Evolutionary conservation across 305 asterid genomes (phyloP).

Genomic region (Fraxinus sp.): DNA sequence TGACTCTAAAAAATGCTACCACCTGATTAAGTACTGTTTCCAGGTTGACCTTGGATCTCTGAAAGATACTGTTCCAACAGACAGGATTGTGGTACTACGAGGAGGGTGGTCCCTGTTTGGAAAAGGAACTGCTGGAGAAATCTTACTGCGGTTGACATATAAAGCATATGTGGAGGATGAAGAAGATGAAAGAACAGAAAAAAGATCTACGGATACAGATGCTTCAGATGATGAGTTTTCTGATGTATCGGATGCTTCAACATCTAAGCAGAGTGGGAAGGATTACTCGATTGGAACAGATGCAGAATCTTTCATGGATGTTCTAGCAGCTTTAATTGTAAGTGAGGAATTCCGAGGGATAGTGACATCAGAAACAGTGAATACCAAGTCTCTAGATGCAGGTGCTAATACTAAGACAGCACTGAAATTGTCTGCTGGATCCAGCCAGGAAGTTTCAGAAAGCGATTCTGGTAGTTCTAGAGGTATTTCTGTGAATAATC

Average conservation of each 20-base stretch:
- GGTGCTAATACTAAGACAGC: constrained; percentile 30
- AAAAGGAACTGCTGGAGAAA: constrained; percentile 76
- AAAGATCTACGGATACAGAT: constrained; percentile 34
- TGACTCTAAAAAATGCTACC: background rate
- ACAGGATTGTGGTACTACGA: constrained; percentile 65
- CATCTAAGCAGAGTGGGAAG: constrained; percentile 37
- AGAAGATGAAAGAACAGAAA: constrained; percentile 75
- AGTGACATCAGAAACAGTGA: constrained; percentile 71
- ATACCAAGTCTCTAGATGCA: constrained; percentile 41
- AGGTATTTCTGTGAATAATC: constrained; percentile 43
- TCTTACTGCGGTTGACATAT: constrained; percentile 81
- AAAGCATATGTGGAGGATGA: constrained; percentile 98
- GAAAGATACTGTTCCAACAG: constrained; percentile 90
- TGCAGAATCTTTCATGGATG: constrained; percentile 79
- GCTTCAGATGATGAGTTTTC: constrained; percentile 62
- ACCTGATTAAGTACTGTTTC: constrained; percentile 12
- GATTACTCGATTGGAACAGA: constrained; percentile 39
- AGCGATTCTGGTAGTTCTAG: constrained; percentile 41
- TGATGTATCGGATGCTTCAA: constrained; percentile 38
- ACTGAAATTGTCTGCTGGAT: constrained; percentile 37
- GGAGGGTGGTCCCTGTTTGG: constrained; percentile 84
- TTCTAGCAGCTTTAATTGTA: constrained; percentile 71
- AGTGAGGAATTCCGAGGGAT: constrained; percentile 96
- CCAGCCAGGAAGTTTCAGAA: constrained; percentile 41
- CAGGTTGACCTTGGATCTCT: constrained; percentile 92